Conservation (phyloP, 495 filamentous ascomycete species). For the Apodospora peruviana region DNA sequence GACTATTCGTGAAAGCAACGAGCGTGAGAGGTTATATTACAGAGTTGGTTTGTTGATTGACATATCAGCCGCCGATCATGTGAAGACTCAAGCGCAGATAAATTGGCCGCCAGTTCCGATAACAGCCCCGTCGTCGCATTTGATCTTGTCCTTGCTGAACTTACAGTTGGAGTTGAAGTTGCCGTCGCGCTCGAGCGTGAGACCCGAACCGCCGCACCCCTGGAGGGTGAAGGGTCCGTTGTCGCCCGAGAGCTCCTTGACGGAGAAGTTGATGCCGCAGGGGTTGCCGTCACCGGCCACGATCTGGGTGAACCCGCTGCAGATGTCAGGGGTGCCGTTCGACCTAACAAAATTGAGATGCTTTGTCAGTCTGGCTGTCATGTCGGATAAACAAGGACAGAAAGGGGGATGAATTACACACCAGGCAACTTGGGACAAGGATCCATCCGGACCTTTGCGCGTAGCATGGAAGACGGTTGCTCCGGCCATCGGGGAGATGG, state of each 20-base stretch:
- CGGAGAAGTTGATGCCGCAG: constrained; percentile 3
- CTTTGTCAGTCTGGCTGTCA: neutral
- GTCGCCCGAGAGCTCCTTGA: neutral
- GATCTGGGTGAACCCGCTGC: constrained; percentile 1
- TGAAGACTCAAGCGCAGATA: too few species aligned
- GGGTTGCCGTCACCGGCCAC: neutral
- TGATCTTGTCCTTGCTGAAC: neutral
- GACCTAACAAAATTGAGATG: neutral
- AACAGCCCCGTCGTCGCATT: too few species aligned
- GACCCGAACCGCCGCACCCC: constrained; percentile 1
- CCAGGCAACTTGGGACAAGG: constrained; percentile 1
- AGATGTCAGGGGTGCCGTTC: constrained; percentile 4
- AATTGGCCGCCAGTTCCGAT: too few species aligned
- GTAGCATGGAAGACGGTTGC: neutral
- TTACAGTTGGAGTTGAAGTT: constrained; percentile 6
- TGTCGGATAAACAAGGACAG: neutral
- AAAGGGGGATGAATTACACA: neutral
- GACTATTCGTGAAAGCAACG: too few species aligned
- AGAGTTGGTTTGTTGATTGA: too few species aligned
- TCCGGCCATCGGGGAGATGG: neutral
- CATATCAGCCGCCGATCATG: too few species aligned
- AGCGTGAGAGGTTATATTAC: too few species aligned
- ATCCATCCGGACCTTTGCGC: neutral
- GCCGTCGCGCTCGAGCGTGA: neutral
- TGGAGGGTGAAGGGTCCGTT: constrained; percentile 1